Evolutionary conservation across 768 basidiomycete genomes (phyloP).

Genomic region (Mycena capillaripes): DNA sequence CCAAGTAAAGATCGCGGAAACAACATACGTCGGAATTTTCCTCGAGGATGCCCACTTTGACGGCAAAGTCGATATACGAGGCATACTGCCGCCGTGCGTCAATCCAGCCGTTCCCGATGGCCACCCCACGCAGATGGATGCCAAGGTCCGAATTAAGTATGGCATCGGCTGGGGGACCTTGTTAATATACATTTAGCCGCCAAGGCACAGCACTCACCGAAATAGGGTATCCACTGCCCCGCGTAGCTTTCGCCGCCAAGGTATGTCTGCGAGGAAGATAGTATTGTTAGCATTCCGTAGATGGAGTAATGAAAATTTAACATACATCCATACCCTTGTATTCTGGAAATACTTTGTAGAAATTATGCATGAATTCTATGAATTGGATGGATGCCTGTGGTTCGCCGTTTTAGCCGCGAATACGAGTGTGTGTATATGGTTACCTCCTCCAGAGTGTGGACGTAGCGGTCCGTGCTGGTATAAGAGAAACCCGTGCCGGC

Average conservation of each 20-base stretch:
- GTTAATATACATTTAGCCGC: conserved; percentile 10
- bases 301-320: conserved; percentile 32
- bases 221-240: conserved; percentile 98
- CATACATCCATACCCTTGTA: conserved; percentile 85
- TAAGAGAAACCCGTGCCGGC: conserved; percentile 96
- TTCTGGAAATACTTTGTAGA: conserved; percentile 94
- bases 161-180: conserved; percentile 73
- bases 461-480: conserved; percentile 86
- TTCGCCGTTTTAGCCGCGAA: background rate
- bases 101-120: conserved; percentile 99
- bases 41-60: conserved; percentile 84
- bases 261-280: conserved; percentile 78
- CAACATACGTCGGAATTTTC: conserved; percentile 72
- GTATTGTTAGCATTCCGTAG: conserved; percentile 5
- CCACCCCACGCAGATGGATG: conserved; percentile 80
- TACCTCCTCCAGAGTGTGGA: conserved; percentile 82
- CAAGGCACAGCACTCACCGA: conserved; percentile 63
- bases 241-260: conserved; percentile 97
- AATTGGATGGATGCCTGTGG: conserved; percentile 81
- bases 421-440: background rate
- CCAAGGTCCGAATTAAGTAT: conserved; percentile 73
- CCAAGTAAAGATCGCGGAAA: conserved; percentile 14
- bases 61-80: conserved; percentile 88
- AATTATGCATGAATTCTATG: conserved; percentile 87
- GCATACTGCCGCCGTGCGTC: conserved; percentile 91